A percentile compares a stretch with the other conserved stretches of the same genome.
Evolutionary conservation across 495 filamentous ascomycete genomes (phyloP).

Genomic region (Penicillium arizonense): DNA sequence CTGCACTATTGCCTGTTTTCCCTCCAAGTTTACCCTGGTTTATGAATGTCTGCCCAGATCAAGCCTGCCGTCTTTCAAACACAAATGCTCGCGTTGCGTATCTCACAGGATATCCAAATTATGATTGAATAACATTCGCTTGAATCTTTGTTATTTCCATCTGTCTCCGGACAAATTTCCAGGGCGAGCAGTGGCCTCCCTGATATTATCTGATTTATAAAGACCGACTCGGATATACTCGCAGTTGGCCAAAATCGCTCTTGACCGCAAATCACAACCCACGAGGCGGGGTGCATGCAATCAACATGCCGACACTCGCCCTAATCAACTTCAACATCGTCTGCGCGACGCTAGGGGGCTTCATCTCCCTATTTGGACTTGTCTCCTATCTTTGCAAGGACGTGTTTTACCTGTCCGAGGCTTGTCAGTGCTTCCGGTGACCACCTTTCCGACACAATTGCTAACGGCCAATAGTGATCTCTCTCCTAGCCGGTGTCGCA

Average conservation of each 20-base stretch:
- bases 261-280: neutral
- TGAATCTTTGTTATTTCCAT: slow-evolving; percentile 2
- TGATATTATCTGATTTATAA: neutral
- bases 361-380: slow-evolving; percentile 82
- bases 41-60: neutral
- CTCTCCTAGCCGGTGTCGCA: slow-evolving; percentile 71
- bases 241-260: too few species aligned
- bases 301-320: slow-evolving; percentile 73
- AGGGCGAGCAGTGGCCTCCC: neutral
- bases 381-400: slow-evolving; percentile 90
- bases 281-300: neutral
- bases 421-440: slow-evolving; percentile 54
- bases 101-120: slow-evolving; percentile 14
- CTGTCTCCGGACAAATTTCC: slow-evolving; percentile 1
- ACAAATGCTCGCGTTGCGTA: slow-evolving; percentile 24
- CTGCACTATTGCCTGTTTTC: neutral
- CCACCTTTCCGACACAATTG: neutral
- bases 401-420: slow-evolving; percentile 87
- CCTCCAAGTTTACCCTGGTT: neutral
- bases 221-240: too few species aligned
- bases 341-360: slow-evolving; percentile 78
- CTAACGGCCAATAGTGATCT: slow-evolving; percentile 62
- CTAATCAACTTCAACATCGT: slow-evolving; percentile 88
- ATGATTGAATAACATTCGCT: slow-evolving; percentile 49
- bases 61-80: neutral